Evolutionary conservation across 331 rosid species (phyloP), one percentile per base, ranked within the genome.

Genomic region (Quercus phellos): DNA sequence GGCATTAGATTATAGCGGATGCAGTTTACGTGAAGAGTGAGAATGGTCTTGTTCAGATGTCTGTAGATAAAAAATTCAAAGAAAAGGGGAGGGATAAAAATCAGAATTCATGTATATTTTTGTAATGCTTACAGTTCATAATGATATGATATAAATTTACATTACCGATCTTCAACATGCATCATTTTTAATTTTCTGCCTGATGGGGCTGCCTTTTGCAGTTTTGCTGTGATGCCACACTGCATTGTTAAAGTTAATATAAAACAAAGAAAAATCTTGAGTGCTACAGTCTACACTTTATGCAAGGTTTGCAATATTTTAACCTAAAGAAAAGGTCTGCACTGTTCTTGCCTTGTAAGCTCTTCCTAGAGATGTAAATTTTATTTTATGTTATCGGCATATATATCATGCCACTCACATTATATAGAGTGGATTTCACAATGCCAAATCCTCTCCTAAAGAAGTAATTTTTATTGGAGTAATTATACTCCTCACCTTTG

Each of bases 1-100:
- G 87, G 95, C 87, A 78, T 80, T 91, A 84, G 87, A 81, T 89
- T 76, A 70, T 85, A 86, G 91, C 77, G 90, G 90, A 79, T 79
- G 81, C 72, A 85, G 84, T 79, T 68, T 68, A 80, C 73, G 74
- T 79, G 85, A 78, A 79, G 84, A 87, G 88, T 79, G 85, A 90
- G 89, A 81, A 81, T 83, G 83, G 61, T 87, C 77, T 70, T 75
- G 68, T 75, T 81, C 67, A 73, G 79, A 75, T 18, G 34, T 76
- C 42, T 86, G 88, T 89, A 89, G 89, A 90, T 89, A 83, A 43
- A 61, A 81, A 7, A 38, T 84, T 89, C 76, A 86, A 84, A 70
- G 61, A 68, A 79, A 76, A 85, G 77, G 73, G 12, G 22, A 71
- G 76, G 78, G 79, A 79, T 68, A 78, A 78, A 75, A 84, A 78